These are phyloP conservation scores for Garcia nutans DNA, from an alignment of 345 rosid species.

Conservation along the genomic window DNA sequence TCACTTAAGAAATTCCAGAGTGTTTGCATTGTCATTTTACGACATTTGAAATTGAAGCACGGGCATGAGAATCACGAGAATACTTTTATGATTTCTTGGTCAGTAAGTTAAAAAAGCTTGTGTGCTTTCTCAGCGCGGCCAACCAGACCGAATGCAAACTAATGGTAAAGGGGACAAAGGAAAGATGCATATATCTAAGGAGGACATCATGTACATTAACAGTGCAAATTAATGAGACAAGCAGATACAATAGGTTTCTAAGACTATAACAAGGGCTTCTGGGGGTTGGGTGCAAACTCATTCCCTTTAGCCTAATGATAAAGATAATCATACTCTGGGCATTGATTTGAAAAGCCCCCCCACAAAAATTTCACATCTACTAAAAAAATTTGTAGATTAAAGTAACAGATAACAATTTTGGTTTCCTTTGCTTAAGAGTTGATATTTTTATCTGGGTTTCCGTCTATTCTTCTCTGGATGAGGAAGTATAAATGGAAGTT, in stretches of 20 bases:
- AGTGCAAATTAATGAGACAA: conserved; percentile 10
- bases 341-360: background rate
- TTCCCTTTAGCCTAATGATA: background rate
- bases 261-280: background rate
- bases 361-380: background rate
- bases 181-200: conserved; percentile 69
- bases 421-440: background rate
- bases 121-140: conserved; percentile 59
- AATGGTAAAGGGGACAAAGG: conserved; percentile 57
- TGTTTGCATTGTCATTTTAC: background rate
- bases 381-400: conserved; percentile 19
- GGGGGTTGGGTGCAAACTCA: background rate
- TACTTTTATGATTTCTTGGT: background rate
- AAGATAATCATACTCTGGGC: background rate
- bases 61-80: background rate
- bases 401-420: background rate
- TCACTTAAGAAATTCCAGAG: background rate
- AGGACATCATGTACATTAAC: conserved; percentile 60
- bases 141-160: conserved; percentile 50
- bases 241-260: background rate
- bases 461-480: background rate
- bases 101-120: background rate
- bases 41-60: background rate
- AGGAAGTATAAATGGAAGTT: too few species aligned
- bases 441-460: background rate